Evolutionary conservation across 2,329 filamentous ascomycete genomes (phyloP), one percentile per base, ranked within the genome.

Genomic region (Monilinia fructicola): DNA sequence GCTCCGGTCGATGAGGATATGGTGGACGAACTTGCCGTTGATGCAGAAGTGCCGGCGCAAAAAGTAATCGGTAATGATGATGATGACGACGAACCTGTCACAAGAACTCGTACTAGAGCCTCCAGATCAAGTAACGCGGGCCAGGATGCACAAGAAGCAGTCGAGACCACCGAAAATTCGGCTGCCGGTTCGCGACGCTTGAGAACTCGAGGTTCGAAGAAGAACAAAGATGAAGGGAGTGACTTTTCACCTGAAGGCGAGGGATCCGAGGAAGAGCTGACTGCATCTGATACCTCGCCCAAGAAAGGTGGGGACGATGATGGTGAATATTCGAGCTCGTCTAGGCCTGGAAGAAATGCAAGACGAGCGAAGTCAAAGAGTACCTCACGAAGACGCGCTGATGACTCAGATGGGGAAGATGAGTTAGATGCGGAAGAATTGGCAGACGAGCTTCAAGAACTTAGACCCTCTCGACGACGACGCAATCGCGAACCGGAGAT

Each of bases 391-490:
- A 81, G 80, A 44, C 79, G 78, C 16, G 78, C 77, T 14, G 84
- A 83, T 53, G 55, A 63, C 42, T 87, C 85, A 0, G 84, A 77
- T 70, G 87, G 82, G 70, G 88, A 72, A 74, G 81, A 81, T 78
- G 82, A 84, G 53, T 80, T 89, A 23, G 86, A 90, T 71, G 78
- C 84, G 60, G 84, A 89, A 67, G 88, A 90, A 73, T 77, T 90
- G 62, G 86, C 85, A 7, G 86, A 89, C 76, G 88, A 90, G 74
- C 81, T 87, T 18, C 82, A 86, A 69, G 87, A 90, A 67, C 80
- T 90, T 55, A 80, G 84, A 70, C 21, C 67, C n/a, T 61, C 67
- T 63, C 81, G 84, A 55, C 78, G 84, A 70, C 78, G 80, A 70
- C 63, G 55, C 12, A 69, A 84, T 71, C 81, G 85, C 71, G 83